Evolutionary conservation across 2,329 filamentous ascomycete genomes (phyloP), one percentile per base, ranked within the genome.

Genomic region (Colletotrichum sansevieriae): DNA sequence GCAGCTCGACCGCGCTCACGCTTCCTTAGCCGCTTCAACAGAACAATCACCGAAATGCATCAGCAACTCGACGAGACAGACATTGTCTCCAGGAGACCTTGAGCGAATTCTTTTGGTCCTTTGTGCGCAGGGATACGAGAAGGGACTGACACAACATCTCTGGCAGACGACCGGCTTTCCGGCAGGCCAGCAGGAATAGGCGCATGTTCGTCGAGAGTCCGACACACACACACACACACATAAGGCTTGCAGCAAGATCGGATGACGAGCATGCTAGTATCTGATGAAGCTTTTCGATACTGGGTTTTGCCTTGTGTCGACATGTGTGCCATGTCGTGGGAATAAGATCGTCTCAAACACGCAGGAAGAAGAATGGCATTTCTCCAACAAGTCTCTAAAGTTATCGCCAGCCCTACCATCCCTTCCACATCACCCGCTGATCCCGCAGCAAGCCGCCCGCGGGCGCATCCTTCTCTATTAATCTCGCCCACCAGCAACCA

Each of bases 71-170:
- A 33, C 47, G 65, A 68, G 54, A 65, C 46, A 46, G 44, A 22
- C 33, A 54, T 35, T 47, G 54, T 68, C 60, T 63, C 54, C 65
- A 47, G 33, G 29, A 68, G 18, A n/a, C 22, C n/a, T 18, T 52
- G 44, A 33, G 52, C 54, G n/a, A 33, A 13, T 52, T 39, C 15
- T 20, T 39, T 15, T 37, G 12, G 39, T 47, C 29, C 52, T 43
- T 25, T 33, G 22, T 18, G 18, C 29, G 37, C 52, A 68, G 54
- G 61, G 60, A 44, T 54, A 13, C 9, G 44, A 39, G 11, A 39
- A 39, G 43, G 3, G 20, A 29, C 60, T 56, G 39, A 49, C 46
- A 49, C 46, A 20, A 12, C 44, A 33, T 58, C 29, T 29, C 29
- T 1, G 6, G 29, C 12, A 39, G 35, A 22, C n/a, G 35, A 35